Evolutionary conservation across 2,329 filamentous ascomycete genomes (phyloP).

Genomic region (Colletotrichum sp.): DNA sequence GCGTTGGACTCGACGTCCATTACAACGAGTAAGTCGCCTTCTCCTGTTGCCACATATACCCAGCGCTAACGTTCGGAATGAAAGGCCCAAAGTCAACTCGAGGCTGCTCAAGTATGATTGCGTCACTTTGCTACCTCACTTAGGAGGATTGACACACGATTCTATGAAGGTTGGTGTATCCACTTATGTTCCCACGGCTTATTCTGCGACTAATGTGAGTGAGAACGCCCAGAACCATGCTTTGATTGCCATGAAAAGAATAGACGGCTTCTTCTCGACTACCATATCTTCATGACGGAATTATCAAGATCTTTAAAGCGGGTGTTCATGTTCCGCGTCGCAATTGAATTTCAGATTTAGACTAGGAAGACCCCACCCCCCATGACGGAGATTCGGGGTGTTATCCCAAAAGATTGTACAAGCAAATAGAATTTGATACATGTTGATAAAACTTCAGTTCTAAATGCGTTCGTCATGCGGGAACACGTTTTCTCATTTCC

Average conservation of each 20-base stretch:
- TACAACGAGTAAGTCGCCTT: conserved; percentile 15
- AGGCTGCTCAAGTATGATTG: not conserved
- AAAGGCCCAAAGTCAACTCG: not conserved
- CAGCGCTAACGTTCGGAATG: not conserved
- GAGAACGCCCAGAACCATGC: not conserved
- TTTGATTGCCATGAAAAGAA: not conserved
- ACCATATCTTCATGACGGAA: fast-evolving
- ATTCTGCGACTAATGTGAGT: no score
- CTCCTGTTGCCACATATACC: fast-evolving
- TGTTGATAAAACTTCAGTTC: no score
- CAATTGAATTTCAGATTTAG: no score
- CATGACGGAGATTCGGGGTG: no score
- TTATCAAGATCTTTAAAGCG: fast-evolving
- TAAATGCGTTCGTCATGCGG: fast-evolving
- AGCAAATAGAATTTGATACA: no score
- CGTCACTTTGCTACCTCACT: not conserved
- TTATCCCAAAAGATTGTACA: no score
- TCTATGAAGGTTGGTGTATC: not conserved
- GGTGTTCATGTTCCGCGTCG: fast-evolving
- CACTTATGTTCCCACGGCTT: no score
- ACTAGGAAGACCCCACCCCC: no score
- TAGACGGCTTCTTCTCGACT: not conserved
- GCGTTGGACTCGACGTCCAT: conserved; percentile 24
- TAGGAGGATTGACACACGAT: not conserved
- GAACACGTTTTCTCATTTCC: no score